Percentiles rank a stretch among this genome's conserved stretches.
phyloP scores from a whole-genome alignment of 306 rosid genomes.

The Datisca glomerata region DNA sequence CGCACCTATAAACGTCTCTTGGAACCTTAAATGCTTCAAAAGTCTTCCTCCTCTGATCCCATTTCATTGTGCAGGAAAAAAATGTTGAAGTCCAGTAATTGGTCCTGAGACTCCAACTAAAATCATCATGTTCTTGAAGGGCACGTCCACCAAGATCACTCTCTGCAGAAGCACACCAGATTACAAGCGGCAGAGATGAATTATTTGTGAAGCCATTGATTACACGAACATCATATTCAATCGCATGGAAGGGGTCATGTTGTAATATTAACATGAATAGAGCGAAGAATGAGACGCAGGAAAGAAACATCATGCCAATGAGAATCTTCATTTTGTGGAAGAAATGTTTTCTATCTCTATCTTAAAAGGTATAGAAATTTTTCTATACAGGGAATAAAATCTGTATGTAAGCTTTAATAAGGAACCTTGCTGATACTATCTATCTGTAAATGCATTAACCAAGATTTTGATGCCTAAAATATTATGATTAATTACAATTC shows the following conservation, averaged over 20 bases:
- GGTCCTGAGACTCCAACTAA: conserved; percentile 53
- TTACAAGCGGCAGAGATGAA: conserved; percentile 61
- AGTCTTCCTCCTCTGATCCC: conserved; percentile 45
- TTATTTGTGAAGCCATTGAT: conserved; percentile 66
- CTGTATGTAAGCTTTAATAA: too few species aligned
- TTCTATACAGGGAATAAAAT: too few species aligned
- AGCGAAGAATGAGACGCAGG: conserved; percentile 16
- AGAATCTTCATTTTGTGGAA: conserved; percentile 11
- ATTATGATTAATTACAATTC: too few species aligned
- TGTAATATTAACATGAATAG: conserved; percentile 15
- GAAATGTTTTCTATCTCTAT: too few species aligned
- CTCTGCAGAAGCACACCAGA: conserved; percentile 64
- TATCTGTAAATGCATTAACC: too few species aligned
- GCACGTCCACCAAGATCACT: conserved; percentile 74
- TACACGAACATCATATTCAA: conserved; percentile 45
- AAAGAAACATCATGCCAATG: conserved; percentile 7
- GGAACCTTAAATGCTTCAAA: conserved; percentile 69
- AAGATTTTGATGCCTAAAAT: too few species aligned
- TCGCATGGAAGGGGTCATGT: conserved; percentile 21
- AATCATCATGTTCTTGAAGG: conserved; percentile 69
- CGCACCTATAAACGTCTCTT: conserved; percentile 50
- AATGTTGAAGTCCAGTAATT: conserved; percentile 33
- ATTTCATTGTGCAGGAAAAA: conserved; percentile 71
- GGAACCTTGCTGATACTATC: too few species aligned
- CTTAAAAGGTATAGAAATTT: too few species aligned